Percentiles rank a stretch among this genome's conserved stretches.
phyloP scores from a whole-genome alignment of 2,329 filamentous ascomycete genomes.

The Trichoderma pleuroti region DNA sequence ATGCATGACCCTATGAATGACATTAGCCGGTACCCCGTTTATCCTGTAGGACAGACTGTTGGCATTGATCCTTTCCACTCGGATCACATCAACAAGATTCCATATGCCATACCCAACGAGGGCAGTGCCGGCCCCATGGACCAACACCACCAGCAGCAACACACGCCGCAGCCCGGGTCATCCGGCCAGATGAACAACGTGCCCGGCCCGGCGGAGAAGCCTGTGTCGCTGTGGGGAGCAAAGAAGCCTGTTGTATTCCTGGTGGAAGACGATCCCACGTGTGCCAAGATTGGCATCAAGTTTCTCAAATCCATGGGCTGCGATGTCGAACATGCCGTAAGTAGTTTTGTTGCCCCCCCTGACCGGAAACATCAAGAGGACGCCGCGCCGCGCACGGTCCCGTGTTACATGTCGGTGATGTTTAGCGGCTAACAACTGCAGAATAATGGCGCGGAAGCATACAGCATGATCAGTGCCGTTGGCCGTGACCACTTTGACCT shows the following conservation, averaged over 20 bases:
- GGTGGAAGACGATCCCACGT: slow-evolving; percentile 77
- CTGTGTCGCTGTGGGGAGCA: slow-evolving; percentile 50
- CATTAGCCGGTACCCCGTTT: slow-evolving; percentile 65
- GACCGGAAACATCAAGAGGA: no score
- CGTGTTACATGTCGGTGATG: neutral
- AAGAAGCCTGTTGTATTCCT: slow-evolving; percentile 77
- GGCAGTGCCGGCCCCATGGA: slow-evolving; percentile 42
- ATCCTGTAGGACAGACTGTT: slow-evolving; percentile 84
- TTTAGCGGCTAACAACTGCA: slow-evolving; percentile 21
- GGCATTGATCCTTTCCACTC: slow-evolving; percentile 94
- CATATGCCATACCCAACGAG: slow-evolving; percentile 69
- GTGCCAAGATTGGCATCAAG: slow-evolving; percentile 64
- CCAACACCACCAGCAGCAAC: slow-evolving; percentile 30
- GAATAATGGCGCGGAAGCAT: slow-evolving; percentile 81
- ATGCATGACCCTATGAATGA: slow-evolving; percentile 55
- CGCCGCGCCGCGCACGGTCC: neutral
- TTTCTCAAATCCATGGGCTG: slow-evolving; percentile 64
- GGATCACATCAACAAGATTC: slow-evolving; percentile 91
- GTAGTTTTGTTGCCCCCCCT: slow-evolving; percentile 25
- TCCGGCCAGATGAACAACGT: slow-evolving; percentile 23
- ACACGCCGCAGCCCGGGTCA: slow-evolving; percentile 18
- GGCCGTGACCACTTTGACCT: slow-evolving; percentile 55
- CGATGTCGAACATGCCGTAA: slow-evolving; percentile 63
- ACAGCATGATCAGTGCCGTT: slow-evolving; percentile 68
- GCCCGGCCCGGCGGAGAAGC: slow-evolving; percentile 34